These are phyloP conservation scores for Cercospora nicotianae DNA, from an alignment of 2,329 filamentous ascomycete species.

Conservation along the genomic window DNA sequence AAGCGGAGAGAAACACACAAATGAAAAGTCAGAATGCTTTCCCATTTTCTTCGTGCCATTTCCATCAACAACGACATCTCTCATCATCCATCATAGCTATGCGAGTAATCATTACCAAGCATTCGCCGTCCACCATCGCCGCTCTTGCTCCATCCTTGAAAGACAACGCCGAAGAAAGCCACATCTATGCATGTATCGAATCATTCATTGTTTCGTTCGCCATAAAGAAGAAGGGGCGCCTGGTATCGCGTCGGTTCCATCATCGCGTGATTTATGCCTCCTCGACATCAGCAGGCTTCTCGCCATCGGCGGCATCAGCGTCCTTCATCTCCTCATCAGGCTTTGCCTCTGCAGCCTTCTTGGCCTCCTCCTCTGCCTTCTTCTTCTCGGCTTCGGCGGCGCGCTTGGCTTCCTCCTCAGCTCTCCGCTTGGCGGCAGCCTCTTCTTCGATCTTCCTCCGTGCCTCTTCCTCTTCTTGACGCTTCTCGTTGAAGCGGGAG, in stretches of 20 bases:
- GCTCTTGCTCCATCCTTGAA: neutral
- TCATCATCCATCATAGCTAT: constrained; percentile 14
- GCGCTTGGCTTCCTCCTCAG: constrained; percentile 71
- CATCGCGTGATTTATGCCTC: constrained; percentile 26
- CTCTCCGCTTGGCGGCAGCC: constrained; percentile 61
- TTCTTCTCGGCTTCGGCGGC: constrained; percentile 69
- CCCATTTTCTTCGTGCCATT: neutral
- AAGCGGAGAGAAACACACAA: neutral
- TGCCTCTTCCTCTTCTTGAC: constrained; percentile 80
- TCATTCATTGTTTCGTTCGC: constrained; percentile 4
- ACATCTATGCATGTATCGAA: constrained; percentile 18
- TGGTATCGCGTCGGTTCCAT: constrained; percentile 16
- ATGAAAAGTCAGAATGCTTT: neutral
- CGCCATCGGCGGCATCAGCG: constrained; percentile 40
- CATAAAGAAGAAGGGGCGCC: constrained; percentile 9
- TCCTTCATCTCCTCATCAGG: constrained; percentile 61
- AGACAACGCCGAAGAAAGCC: constrained; percentile 14
- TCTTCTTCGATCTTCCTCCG: constrained; percentile 66
- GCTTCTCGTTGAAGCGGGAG: constrained; percentile 93
- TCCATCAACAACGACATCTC: neutral
- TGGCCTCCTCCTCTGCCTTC: constrained; percentile 50
- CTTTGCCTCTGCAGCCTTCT: constrained; percentile 47
- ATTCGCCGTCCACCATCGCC: constrained; percentile 6
- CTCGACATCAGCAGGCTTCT: constrained; percentile 33
- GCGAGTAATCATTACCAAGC: constrained; percentile 23